A percentile compares a stretch with the other conserved stretches of the same genome.
phyloP scores from a whole-genome alignment of 768 basidiomycete species.

The Lactarius hengduanensis region DNA sequence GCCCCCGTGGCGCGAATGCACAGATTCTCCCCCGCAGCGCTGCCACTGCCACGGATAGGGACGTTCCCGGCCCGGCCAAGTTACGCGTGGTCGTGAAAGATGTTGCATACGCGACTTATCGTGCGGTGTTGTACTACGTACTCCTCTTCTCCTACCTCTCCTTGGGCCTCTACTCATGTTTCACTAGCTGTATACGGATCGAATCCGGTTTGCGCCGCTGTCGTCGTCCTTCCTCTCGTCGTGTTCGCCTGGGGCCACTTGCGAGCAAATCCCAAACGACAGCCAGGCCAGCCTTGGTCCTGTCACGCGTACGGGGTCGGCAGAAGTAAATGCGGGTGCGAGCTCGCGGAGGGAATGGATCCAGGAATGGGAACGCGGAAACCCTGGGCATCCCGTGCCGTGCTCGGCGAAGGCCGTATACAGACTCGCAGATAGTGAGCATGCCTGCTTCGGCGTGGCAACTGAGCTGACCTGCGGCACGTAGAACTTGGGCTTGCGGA shows the following conservation, averaged over 20 bases:
- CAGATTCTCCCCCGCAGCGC: slow-evolving; percentile 3
- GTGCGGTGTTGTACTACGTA: slow-evolving; percentile 76
- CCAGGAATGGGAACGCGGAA: slow-evolving; percentile 57
- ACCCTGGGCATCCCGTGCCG: slow-evolving; percentile 62
- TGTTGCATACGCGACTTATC: slow-evolving; percentile 62
- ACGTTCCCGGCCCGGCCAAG: slow-evolving; percentile 44
- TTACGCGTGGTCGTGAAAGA: slow-evolving; percentile 53
- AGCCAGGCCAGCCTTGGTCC: slow-evolving; percentile 36
- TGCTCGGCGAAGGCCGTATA: slow-evolving; percentile 87
- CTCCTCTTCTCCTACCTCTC: not conserved
- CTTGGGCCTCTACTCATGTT: not conserved
- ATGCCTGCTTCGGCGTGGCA: slow-evolving; percentile 31
- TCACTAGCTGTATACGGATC: slow-evolving; percentile 77
- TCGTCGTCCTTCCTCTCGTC: slow-evolving; percentile 59
- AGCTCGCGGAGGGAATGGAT: slow-evolving; percentile 67
- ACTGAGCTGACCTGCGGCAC: not conserved
- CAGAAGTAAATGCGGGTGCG: slow-evolving; percentile 27
- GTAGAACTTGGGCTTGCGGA: slow-evolving; percentile 70
- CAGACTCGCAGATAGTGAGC: slow-evolving; percentile 72
- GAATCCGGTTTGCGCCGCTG: slow-evolving; percentile 79
- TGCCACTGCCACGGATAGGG: not conserved
- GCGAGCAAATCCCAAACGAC: slow-evolving; percentile 36
- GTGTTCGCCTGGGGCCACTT: slow-evolving; percentile 21
- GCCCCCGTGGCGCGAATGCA: slow-evolving; percentile 36
- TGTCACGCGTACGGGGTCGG: slow-evolving; percentile 23